A percentile compares a stretch with the other conserved stretches of the same genome.
Conservation (phyloP, 176 grass and related monocot genomes). For the Phoenix roebelenii region DNA sequence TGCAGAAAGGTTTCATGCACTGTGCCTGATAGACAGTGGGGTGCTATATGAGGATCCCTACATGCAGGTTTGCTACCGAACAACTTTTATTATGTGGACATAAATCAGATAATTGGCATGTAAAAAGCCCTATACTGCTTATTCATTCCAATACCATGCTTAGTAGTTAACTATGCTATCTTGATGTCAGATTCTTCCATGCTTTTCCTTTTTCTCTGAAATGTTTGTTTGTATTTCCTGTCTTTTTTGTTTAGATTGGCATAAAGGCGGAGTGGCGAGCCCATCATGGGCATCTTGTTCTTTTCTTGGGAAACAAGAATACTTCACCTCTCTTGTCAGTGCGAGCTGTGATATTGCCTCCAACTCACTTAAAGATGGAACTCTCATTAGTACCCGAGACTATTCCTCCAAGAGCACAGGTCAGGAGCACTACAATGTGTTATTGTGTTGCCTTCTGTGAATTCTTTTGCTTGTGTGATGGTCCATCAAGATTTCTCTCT, state of each 20-base stretch:
- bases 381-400: conserved; percentile 76
- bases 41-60: conserved; percentile 88
- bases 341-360: conserved; percentile 64
- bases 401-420: conserved; percentile 97
- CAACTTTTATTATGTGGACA: no score
- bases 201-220: background rate
- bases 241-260: conserved; percentile 61
- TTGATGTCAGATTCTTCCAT: background rate
- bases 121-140: no score
- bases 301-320: conserved; percentile 95
- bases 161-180: background rate
- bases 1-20: conserved; percentile 71
- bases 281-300: conserved; percentile 79
- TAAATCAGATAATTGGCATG: no score
- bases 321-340: conserved; percentile 66
- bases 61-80: conserved; percentile 53
- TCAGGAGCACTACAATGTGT: conserved; percentile 16
- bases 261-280: conserved; percentile 90
- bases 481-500: background rate
- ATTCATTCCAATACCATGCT: no score
- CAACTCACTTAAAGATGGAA: conserved; percentile 76
- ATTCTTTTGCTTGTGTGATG: no score
- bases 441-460: background rate
- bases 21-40: conserved; percentile 92
- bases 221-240: conserved; percentile 6